phyloP scores from a whole-genome alignment of 208 protist species.

The Leptomonas seymouri region DNA sequence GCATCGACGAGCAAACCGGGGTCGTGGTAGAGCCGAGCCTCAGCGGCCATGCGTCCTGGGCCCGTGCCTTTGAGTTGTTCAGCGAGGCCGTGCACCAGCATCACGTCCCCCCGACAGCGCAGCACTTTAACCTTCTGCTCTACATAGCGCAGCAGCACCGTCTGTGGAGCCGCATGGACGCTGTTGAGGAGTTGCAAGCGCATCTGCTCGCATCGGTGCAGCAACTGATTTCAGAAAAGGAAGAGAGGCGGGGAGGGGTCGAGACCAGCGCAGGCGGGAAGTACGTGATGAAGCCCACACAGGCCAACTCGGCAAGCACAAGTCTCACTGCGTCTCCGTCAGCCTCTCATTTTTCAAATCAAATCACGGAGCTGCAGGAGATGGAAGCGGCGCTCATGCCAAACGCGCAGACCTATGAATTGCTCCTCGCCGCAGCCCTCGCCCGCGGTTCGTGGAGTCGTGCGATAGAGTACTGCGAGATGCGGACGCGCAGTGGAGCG shows the following conservation, averaged over 20 bases:
- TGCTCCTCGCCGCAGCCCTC: conserved; percentile 59
- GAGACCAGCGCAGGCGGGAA: not conserved
- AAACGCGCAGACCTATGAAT: conserved; percentile 68
- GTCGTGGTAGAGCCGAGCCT: not conserved
- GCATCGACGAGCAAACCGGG: no score
- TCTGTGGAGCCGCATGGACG: conserved; percentile 48
- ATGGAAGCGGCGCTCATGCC: conserved; percentile 50
- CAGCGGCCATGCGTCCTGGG: conserved; percentile 33
- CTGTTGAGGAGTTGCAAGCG: conserved; percentile 63
- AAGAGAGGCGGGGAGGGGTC: conserved; percentile 1
- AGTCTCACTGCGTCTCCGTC: conserved; percentile 1
- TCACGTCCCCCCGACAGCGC: conserved; percentile 59
- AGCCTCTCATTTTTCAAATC: not conserved
- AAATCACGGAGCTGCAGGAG: conserved; percentile 33
- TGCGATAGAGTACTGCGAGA: conserved; percentile 59
- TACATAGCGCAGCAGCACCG: conserved; percentile 50
- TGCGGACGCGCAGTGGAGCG: conserved; percentile 33
- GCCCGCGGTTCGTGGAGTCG: conserved; percentile 45
- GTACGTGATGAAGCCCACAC: not conserved
- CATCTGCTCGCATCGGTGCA: conserved; percentile 41
- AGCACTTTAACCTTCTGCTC: conserved; percentile 77
- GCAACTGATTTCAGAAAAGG: conserved; percentile 34
- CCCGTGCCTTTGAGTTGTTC: conserved; percentile 56
- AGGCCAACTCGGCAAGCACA: not conserved
- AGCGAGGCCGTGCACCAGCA: conserved; percentile 52